phyloP scores from a whole-genome alignment of 345 rosid genomes.

The Corchorus olitorius region DNA sequence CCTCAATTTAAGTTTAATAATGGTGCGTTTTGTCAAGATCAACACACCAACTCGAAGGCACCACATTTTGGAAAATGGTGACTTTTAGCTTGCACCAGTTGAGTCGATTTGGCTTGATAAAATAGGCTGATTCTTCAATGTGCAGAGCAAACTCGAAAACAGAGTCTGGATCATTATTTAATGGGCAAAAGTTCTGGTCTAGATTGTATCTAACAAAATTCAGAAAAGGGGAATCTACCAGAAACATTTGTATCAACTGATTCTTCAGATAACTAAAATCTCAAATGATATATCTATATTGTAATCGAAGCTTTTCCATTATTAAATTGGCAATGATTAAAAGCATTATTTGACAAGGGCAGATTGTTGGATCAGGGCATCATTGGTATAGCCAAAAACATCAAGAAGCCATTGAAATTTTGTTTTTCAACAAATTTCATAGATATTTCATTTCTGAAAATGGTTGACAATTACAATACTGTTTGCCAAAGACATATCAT shows the following conservation, averaged over 20 bases:
- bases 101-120: too few species aligned
- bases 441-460: neutral
- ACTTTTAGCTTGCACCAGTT: neutral
- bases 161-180: too few species aligned
- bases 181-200: neutral
- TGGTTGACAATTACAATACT: neutral
- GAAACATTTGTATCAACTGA: neutral
- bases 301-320: neutral
- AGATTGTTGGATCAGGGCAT: conserved; percentile 11
- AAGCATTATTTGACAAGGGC: conserved; percentile 1
- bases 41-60: neutral
- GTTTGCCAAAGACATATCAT: neutral
- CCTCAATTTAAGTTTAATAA: conserved; percentile 5
- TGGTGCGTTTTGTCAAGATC: neutral
- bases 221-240: neutral
- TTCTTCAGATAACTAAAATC: conserved; percentile 12
- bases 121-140: too few species aligned
- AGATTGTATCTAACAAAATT: neutral
- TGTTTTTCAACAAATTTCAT: neutral
- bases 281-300: neutral
- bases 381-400: neutral
- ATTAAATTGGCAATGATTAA: neutral
- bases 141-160: too few species aligned
- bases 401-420: neutral
- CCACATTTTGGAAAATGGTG: neutral